Evolutionary conservation across 495 filamentous ascomycete genomes (phyloP).

Genomic region (Aspergillus affinis): DNA sequence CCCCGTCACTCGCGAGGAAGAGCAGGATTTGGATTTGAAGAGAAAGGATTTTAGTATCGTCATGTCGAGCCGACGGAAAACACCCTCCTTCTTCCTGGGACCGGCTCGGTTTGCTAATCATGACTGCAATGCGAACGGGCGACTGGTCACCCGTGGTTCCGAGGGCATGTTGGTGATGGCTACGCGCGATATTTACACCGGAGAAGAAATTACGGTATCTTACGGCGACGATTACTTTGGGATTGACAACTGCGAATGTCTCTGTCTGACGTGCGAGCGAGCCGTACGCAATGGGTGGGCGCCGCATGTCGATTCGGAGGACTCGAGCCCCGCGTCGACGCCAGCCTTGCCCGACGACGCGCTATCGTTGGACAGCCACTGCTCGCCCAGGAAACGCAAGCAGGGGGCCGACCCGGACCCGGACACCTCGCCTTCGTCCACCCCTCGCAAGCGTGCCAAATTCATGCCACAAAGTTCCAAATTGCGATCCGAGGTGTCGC

Average conservation of each 20-base stretch:
- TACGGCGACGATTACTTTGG: constrained; percentile 98
- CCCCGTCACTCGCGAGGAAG: constrained; percentile 84
- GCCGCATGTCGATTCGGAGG: constrained; percentile 37
- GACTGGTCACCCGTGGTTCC: constrained; percentile 74
- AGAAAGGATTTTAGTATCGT: constrained; percentile 96
- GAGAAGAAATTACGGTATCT: constrained; percentile 92
- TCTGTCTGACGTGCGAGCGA: constrained; percentile 86
- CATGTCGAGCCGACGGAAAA: constrained; percentile 85
- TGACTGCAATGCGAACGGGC: constrained; percentile 91
- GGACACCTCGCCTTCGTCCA: constrained; percentile 31
- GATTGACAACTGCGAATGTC: constrained; percentile 88
- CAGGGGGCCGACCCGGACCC: constrained; percentile 37
- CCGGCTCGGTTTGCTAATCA: constrained; percentile 97
- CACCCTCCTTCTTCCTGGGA: constrained; percentile 85
- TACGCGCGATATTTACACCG: constrained; percentile 73
- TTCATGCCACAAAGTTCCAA: constrained; percentile 43
- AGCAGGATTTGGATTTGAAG: constrained; percentile 70
- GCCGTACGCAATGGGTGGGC: constrained; percentile 79
- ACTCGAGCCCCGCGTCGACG: constrained; percentile 41
- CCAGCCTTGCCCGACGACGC: constrained; percentile 34
- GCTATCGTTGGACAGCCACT: constrained; percentile 15
- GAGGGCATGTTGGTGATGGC: constrained; percentile 88
- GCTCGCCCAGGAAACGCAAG: constrained; percentile 44
- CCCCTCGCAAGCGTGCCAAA: constrained; percentile 38
- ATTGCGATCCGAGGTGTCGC: constrained; percentile 39